phyloP scores from a whole-genome alignment of 768 basidiomycete genomes.

The Mycena maculata region DNA sequence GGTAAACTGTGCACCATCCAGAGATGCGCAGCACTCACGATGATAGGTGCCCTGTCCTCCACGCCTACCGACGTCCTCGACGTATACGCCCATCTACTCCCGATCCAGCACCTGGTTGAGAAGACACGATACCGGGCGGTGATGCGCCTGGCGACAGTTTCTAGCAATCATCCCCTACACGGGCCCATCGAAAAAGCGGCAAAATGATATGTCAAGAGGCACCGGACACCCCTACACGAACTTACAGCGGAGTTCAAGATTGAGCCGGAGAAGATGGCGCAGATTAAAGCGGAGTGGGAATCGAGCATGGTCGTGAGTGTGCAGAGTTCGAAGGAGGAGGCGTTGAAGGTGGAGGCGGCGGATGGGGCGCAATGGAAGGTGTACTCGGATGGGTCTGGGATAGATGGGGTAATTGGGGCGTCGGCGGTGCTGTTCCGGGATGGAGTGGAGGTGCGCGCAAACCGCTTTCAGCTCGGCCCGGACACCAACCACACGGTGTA shows the following conservation, averaged over 20 bases:
- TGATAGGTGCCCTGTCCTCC: too few relatives aligned
- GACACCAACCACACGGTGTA: constrained; percentile 37
- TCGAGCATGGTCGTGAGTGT: neutral
- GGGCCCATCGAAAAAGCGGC: neutral
- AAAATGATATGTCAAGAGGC: neutral
- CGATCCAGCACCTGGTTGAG: too few relatives aligned
- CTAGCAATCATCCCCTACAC: too few relatives aligned
- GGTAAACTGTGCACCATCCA: too few relatives aligned
- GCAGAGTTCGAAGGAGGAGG: too few relatives aligned
- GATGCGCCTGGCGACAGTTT: too few relatives aligned
- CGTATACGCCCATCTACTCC: too few relatives aligned
- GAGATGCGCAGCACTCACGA: too few relatives aligned
- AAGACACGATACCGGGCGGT: too few relatives aligned
- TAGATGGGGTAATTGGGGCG: constrained; percentile 34
- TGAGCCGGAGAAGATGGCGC: neutral
- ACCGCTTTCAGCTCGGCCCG: neutral
- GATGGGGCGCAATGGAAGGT: constrained; percentile 8
- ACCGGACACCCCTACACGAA: neutral
- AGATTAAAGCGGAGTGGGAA: neutral
- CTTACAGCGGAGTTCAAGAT: neutral
- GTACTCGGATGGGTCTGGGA: constrained; percentile 36
- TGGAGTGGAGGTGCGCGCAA: constrained; percentile 1
- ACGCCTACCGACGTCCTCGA: too few relatives aligned
- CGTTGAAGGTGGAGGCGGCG: too few relatives aligned
- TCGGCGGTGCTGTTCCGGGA: constrained; percentile 32